Conservation (phyloP, 805 yeast genomes). For the Suhomyces vadensis region DNA sequence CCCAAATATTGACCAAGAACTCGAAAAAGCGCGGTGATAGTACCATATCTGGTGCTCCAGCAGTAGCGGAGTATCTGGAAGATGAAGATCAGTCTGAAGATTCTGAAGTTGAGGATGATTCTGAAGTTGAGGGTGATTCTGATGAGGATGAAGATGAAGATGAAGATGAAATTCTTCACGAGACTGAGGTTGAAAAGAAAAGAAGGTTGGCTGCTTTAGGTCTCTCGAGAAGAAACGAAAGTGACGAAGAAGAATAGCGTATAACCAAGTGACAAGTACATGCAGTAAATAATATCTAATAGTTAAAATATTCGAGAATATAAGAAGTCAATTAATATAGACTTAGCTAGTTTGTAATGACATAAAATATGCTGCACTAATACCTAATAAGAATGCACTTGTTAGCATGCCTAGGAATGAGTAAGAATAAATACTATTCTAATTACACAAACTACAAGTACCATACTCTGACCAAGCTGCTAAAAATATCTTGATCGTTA, state of each 20-base stretch:
- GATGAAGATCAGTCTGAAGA: slow-evolving; percentile 11
- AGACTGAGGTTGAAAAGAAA: slow-evolving; percentile 65
- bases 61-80: slow-evolving; percentile 7
- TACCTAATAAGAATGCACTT: no score
- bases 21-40: neutral
- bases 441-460: no score
- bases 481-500: no score
- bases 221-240: slow-evolving; percentile 39
- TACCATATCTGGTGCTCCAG: neutral
- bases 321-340: no score
- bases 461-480: no score
- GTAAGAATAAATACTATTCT: no score
- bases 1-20: slow-evolving; percentile 14
- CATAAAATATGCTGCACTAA: no score
- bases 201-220: slow-evolving; percentile 65
- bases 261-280: no score
- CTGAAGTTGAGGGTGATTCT: slow-evolving; percentile 21
- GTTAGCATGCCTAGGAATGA: no score
- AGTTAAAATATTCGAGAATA: no score
- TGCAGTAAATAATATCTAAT: no score
- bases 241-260: slow-evolving; percentile 55
- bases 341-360: no score
- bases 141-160: slow-evolving; percentile 26
- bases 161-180: slow-evolving; percentile 33
- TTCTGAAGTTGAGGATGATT: neutral